phyloP scores from a whole-genome alignment of 2,329 filamentous ascomycete species.

The Epichloe hybrida region DNA sequence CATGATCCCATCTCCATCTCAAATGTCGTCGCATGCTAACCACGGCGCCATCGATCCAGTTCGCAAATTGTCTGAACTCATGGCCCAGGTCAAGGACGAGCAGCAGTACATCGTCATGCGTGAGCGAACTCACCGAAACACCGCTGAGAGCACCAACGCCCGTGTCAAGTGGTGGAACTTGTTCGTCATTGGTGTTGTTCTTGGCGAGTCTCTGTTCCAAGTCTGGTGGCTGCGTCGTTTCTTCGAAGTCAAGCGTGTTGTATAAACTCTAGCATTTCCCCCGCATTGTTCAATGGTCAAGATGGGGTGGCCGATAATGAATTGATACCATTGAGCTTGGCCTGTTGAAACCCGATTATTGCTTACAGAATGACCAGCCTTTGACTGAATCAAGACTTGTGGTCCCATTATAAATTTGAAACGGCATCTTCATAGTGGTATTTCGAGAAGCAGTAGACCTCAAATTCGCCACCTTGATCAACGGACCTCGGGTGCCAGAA shows the following conservation, averaged over 20 bases:
- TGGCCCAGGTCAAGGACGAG: slow-evolving; percentile 92
- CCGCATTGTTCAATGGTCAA: too few relatives aligned
- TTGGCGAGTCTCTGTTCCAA: slow-evolving; percentile 91
- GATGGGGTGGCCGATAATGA: too few relatives aligned
- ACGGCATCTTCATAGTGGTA: too few relatives aligned
- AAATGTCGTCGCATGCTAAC: slow-evolving; percentile 4
- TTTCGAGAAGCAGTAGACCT: too few relatives aligned
- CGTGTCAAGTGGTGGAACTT: slow-evolving; percentile 99
- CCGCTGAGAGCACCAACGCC: slow-evolving; percentile 93
- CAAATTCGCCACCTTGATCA: too few relatives aligned
- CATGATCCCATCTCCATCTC: background rate
- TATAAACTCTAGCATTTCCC: slow-evolving; percentile 24
- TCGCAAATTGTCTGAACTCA: slow-evolving; percentile 66
- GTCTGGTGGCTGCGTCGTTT: slow-evolving; percentile 99
- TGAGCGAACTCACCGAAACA: slow-evolving; percentile 94
- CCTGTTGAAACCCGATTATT: too few relatives aligned
- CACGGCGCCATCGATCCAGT: slow-evolving; percentile 36
- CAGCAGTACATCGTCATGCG: slow-evolving; percentile 93
- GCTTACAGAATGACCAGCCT: too few relatives aligned
- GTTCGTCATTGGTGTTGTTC: slow-evolving; percentile 80
- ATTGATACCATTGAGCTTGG: too few relatives aligned
- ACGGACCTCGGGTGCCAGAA: too few relatives aligned
- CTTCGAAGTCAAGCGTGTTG: slow-evolving; percentile 71
- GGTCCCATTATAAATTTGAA: too few relatives aligned
- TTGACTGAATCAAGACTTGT: too few relatives aligned